phyloP scores from a whole-genome alignment of 768 basidiomycete species.

The Daedalea quercina region DNA sequence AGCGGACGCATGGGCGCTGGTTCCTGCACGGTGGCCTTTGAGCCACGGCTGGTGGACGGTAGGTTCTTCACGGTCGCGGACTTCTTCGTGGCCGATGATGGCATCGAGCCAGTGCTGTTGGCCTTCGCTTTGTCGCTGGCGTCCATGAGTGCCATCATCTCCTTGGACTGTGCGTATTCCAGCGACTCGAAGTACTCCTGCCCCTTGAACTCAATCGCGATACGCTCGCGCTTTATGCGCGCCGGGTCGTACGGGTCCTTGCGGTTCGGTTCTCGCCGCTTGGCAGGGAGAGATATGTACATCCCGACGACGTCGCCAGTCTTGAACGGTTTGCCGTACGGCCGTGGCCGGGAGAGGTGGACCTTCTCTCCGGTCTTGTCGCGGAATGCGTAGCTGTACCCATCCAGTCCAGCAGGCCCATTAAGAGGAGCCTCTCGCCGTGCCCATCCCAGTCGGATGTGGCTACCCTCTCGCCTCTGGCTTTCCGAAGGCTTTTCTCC shows the following conservation, averaged over 20 bases:
- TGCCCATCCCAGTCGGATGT: constrained; percentile 89
- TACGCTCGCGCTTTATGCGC: constrained; percentile 80
- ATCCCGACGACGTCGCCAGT: constrained; percentile 90
- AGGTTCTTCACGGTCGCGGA: constrained; percentile 60
- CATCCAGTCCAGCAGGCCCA: constrained; percentile 88
- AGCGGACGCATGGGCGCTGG: constrained; percentile 45
- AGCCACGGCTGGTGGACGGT: constrained; percentile 47
- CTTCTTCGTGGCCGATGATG: constrained; percentile 55
- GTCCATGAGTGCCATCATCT: constrained; percentile 89
- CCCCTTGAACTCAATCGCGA: constrained; percentile 93
- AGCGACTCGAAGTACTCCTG: constrained; percentile 94
- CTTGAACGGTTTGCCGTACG: constrained; percentile 68
- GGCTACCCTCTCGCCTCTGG: constrained; percentile 56
- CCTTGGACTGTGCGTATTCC: constrained; percentile 84
- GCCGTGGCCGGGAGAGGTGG: constrained; percentile 70
- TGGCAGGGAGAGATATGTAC: constrained; percentile 81
- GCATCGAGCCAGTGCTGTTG: constrained; percentile 46
- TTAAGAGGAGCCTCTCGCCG: constrained; percentile 91
- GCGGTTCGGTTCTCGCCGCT: constrained; percentile 46
- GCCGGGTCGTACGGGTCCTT: constrained; percentile 76
- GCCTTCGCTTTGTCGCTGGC: constrained; percentile 49
- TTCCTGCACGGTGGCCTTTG: constrained; percentile 28
- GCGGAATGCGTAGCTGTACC: constrained; percentile 86
- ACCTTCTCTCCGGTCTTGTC: constrained; percentile 94
- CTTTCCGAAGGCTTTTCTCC: constrained; percentile 49